Evolutionary conservation across 2,329 filamentous ascomycete genomes (phyloP).

Genomic region (Furcasterigmium sp.): DNA sequence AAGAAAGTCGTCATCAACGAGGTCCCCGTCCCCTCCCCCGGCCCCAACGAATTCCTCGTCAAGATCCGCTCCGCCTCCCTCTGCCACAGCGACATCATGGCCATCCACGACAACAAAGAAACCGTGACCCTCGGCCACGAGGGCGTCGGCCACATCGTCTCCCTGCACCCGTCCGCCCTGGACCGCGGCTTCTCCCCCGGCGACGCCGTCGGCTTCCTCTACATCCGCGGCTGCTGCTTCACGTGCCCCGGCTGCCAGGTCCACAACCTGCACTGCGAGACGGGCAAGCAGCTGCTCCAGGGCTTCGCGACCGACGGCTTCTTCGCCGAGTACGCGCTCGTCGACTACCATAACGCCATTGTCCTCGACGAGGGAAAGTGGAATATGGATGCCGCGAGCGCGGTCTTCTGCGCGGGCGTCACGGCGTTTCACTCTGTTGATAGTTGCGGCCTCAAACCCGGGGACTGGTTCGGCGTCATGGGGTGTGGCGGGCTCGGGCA

Average conservation of each 20-base stretch:
- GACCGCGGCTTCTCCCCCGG: conserved; percentile 33
- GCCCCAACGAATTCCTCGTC: conserved; percentile 32
- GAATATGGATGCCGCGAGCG: conserved; percentile 28
- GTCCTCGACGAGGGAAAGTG: conserved; percentile 27
- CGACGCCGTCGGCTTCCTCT: conserved; percentile 38
- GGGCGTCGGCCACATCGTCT: conserved; percentile 36
- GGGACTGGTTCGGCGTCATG: conserved; percentile 35
- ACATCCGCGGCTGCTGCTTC: conserved; percentile 38
- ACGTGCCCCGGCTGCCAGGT: conserved; percentile 40
- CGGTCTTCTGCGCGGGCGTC: conserved; percentile 45
- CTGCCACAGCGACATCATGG: conserved; percentile 24
- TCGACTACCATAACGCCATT: conserved; percentile 38
- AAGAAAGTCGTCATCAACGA: conserved; percentile 29
- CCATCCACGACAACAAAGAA: conserved; percentile 16
- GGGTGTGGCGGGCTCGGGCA: conserved; percentile 40
- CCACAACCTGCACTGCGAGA: conserved; percentile 34
- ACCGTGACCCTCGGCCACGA: conserved; percentile 34
- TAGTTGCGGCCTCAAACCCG: conserved; percentile 25
- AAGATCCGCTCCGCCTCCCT: conserved; percentile 27
- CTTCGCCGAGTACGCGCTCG: conserved; percentile 40
- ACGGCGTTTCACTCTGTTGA: conserved; percentile 36
- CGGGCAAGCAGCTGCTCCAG: conserved; percentile 29
- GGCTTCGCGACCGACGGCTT: conserved; percentile 38
- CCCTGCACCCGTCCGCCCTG: conserved; percentile 26
- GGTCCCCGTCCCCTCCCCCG: conserved; percentile 35